Conservation (phyloP, 805 yeast genomes). For the Zygosaccharomyces siamensis region DNA sequence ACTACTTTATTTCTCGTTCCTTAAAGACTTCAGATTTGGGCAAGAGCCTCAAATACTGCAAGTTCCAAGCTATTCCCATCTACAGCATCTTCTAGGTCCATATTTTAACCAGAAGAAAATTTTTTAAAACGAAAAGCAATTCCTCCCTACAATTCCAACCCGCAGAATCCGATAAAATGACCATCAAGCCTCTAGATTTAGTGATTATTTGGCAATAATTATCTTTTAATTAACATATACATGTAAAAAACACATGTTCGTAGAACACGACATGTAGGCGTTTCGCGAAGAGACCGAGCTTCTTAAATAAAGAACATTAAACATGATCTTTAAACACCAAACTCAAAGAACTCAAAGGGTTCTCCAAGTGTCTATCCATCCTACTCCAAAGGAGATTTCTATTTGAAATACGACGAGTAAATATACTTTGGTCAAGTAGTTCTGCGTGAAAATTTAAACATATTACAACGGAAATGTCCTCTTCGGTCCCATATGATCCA, state of each 20-base stretch:
- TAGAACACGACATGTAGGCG: background rate
- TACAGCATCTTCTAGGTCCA: background rate
- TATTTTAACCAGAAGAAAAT: background rate
- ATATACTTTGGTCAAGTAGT: background rate
- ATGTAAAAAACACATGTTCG: background rate
- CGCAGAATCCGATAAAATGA: background rate
- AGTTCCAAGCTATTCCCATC: background rate
- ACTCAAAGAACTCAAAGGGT: background rate
- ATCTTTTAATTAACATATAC: no score
- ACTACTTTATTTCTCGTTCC: no score
- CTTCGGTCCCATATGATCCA: slow-evolving; percentile 82
- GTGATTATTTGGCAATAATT: background rate
- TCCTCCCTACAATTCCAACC: background rate
- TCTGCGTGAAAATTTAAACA: background rate
- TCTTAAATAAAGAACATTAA: slow-evolving; percentile 2
- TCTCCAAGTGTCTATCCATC: background rate
- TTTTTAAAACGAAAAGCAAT: background rate
- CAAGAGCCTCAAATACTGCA: no score
- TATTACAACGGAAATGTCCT: slow-evolving; percentile 46
- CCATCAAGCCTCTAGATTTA: background rate
- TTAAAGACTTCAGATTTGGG: background rate
- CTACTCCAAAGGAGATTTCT: background rate
- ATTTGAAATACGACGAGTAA: background rate
- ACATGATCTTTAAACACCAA: slow-evolving; percentile 3
- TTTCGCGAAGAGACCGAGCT: background rate